These are phyloP conservation scores for Euphorbia corollata DNA, from an alignment of 441 rosid genomes.

Conservation along the genomic window DNA sequence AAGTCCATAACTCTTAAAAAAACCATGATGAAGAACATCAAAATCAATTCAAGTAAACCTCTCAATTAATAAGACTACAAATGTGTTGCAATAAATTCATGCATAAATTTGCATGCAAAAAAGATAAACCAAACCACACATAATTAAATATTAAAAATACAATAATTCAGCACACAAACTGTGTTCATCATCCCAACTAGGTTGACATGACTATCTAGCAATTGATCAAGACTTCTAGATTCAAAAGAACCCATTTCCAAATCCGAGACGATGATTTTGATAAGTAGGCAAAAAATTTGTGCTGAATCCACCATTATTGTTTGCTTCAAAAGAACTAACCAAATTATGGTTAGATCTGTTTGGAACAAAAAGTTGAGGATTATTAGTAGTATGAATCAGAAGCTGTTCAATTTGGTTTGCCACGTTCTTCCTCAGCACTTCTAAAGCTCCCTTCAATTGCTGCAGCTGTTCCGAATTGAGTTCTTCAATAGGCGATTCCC, in stretches of 20 bases:
- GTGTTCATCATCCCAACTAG: too few relatives aligned
- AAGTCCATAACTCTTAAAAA: too few relatives aligned
- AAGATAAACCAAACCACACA: neutral
- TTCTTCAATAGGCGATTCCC: slow-evolving; percentile 39
- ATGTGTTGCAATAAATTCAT: neutral
- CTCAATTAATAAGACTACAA: neutral
- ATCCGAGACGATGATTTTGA: slow-evolving; percentile 20
- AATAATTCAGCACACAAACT: too few relatives aligned
- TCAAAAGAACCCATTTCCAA: slow-evolving; percentile 20
- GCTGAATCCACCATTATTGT: slow-evolving; percentile 14
- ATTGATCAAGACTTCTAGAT: neutral
- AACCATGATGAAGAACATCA: too few relatives aligned
- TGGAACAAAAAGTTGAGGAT: slow-evolving; percentile 16
- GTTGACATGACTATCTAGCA: too few relatives aligned
- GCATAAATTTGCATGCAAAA: neutral
- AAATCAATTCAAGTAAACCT: neutral
- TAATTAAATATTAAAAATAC: neutral
- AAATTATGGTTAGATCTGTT: neutral
- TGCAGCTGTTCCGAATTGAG: slow-evolving; percentile 29
- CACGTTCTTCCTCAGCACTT: slow-evolving; percentile 17
- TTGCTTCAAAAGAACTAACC: slow-evolving; percentile 17
- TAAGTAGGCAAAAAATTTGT: slow-evolving; percentile 13
- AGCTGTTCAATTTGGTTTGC: slow-evolving; percentile 29
- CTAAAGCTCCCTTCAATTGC: slow-evolving; percentile 25
- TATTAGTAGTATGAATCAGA: slow-evolving; percentile 8